phyloP scores from a whole-genome alignment of 2,329 filamentous ascomycete genomes.

The Pseudonectria buxi region DNA sequence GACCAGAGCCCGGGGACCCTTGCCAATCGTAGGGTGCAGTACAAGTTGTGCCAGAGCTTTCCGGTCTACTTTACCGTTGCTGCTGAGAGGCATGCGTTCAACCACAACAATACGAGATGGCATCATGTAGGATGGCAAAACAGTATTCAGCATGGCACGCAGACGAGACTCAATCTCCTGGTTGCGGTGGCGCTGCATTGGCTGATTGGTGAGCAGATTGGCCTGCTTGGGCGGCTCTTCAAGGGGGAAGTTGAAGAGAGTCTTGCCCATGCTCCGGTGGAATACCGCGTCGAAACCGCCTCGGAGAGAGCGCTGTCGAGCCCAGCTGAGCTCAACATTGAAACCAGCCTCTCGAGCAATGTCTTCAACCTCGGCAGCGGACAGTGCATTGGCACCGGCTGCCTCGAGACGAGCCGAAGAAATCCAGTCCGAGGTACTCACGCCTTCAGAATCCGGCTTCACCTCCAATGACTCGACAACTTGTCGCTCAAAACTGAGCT shows the following conservation, averaged over 20 bases:
- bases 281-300: slow-evolving; percentile 24
- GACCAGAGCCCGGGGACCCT: too few relatives aligned
- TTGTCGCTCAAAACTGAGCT: slow-evolving; percentile 22
- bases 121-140: too few relatives aligned
- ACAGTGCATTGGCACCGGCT: slow-evolving; percentile 3
- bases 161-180: too few relatives aligned
- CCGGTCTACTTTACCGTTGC: too few relatives aligned
- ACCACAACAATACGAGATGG: too few relatives aligned
- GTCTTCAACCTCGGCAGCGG: slow-evolving; percentile 11
- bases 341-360: slow-evolving; percentile 32
- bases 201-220: too few relatives aligned
- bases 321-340: slow-evolving; percentile 39
- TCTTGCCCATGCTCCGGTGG: slow-evolving; percentile 25
- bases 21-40: too few relatives aligned
- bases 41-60: too few relatives aligned
- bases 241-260: slow-evolving; percentile 17
- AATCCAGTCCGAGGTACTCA: slow-evolving; percentile 9
- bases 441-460: neutral
- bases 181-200: too few relatives aligned
- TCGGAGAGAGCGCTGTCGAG: slow-evolving; percentile 27
- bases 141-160: too few relatives aligned
- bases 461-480: slow-evolving; percentile 8
- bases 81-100: too few relatives aligned
- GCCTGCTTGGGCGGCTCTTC: too few relatives aligned
- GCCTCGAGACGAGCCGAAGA: neutral